Evolutionary conservation across 495 filamentous ascomycete genomes (phyloP).

Genomic region (Hypoxylon lenormandii): DNA sequence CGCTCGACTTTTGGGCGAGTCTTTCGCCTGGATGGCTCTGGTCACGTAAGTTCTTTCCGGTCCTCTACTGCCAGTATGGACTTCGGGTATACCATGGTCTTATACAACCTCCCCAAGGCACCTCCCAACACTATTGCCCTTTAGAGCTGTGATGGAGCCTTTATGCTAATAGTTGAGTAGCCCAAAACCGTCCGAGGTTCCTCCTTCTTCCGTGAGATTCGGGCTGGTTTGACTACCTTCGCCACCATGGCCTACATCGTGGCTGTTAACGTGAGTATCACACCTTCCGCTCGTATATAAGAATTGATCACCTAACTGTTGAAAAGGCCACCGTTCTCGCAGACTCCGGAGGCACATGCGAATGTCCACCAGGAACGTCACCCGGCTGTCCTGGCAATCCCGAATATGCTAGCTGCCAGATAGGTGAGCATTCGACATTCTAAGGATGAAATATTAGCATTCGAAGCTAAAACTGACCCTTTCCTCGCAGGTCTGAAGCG

Average conservation of each 20-base stretch:
- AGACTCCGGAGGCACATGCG: conserved; percentile 75
- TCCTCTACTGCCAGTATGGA: not conserved
- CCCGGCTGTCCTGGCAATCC: conserved; percentile 66
- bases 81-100: conserved; percentile 3
- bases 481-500: conserved; percentile 68
- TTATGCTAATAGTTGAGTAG: conserved; percentile 54
- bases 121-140: not conserved
- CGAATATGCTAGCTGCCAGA: conserved; percentile 69
- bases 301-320: conserved; percentile 53
- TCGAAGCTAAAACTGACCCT: conserved; percentile 15
- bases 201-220: conserved; percentile 79
- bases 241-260: conserved; percentile 88
- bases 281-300: conserved; percentile 26
- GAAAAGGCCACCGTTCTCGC: conserved; percentile 66
- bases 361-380: conserved; percentile 64
- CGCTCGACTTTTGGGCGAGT: conserved; percentile 70
- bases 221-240: conserved; percentile 85
- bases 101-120: not conserved
- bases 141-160: not conserved
- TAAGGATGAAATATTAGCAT: conserved; percentile 24
- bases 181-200: conserved; percentile 69
- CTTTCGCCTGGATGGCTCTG: conserved; percentile 77
- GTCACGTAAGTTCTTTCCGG: conserved; percentile 66
- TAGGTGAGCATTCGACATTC: conserved; percentile 42
- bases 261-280: conserved; percentile 62